Evolutionary conservation across 306 rosid species (phyloP).

Genomic region (Luffa aegyptiaca): DNA sequence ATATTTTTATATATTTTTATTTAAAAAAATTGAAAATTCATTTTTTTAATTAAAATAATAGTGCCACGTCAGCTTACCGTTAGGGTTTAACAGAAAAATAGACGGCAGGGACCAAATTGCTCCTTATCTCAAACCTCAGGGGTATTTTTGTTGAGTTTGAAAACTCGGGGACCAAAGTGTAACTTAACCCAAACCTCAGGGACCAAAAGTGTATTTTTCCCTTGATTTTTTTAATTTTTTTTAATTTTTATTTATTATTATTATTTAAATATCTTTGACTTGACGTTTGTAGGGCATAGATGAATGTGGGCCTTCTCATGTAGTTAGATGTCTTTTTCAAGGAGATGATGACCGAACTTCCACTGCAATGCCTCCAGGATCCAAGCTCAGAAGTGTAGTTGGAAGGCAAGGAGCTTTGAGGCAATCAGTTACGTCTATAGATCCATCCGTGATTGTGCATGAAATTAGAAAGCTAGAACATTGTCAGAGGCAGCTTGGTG

Average conservation of each 20-base stretch:
- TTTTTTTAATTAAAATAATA: too few relatives aligned
- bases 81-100: too few relatives aligned
- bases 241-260: too few relatives aligned
- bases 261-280: conserved; percentile 2
- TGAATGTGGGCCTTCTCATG: conserved; percentile 62
- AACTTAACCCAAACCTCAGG: too few relatives aligned
- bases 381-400: conserved; percentile 20
- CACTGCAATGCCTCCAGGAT: conserved; percentile 30
- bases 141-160: too few relatives aligned
- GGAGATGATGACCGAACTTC: conserved; percentile 37
- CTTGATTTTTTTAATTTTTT: background rate
- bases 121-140: too few relatives aligned
- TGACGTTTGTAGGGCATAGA: conserved; percentile 37
- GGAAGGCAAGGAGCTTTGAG: conserved; percentile 58
- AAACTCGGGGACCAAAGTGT: too few relatives aligned
- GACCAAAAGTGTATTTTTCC: too few relatives aligned
- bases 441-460: conserved; percentile 69
- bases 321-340: conserved; percentile 67
- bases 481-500: conserved; percentile 80
- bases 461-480: conserved; percentile 80
- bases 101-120: too few relatives aligned
- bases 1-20: too few relatives aligned
- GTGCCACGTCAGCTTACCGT: too few relatives aligned
- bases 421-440: conserved; percentile 57
- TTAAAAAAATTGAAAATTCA: too few relatives aligned